Conservation (phyloP, 1,284 basidiomycete genomes). For the Cutaneotrichosporon cutaneum region DNA sequence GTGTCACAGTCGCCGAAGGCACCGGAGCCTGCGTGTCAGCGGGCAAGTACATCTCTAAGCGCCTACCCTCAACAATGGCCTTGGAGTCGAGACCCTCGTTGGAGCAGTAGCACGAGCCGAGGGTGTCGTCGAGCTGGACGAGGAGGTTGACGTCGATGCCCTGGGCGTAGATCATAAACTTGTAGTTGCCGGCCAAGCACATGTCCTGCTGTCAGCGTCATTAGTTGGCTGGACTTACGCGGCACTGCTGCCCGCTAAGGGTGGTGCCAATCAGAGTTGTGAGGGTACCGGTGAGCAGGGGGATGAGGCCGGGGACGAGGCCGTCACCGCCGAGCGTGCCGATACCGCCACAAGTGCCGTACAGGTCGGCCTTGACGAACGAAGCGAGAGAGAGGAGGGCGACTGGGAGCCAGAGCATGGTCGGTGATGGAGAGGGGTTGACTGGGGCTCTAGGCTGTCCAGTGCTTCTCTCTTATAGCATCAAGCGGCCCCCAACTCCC, state of each 20-base stretch:
- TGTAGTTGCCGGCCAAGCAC: not conserved
- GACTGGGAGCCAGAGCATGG: not conserved
- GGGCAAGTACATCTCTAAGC: too few species aligned
- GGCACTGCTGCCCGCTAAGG: not conserved
- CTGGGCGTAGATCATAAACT: slow-evolving; percentile 2
- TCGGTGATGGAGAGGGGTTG: not conserved
- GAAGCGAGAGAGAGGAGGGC: not conserved
- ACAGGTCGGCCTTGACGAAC: not conserved
- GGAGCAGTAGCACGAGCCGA: slow-evolving; percentile 11
- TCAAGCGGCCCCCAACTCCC: too few species aligned
- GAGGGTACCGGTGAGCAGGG: not conserved
- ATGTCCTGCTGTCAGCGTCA: not conserved
- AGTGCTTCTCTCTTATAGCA: too few species aligned
- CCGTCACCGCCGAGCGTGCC: slow-evolving; percentile 1
- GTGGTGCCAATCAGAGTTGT: slow-evolving; percentile 1
- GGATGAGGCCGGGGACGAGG: slow-evolving; percentile 1
- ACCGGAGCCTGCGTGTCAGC: not conserved
- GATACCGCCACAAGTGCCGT: not conserved
- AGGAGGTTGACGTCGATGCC: slow-evolving; percentile 7
- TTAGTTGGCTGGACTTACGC: not conserved
- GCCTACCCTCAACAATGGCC: not conserved
- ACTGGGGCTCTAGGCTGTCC: too few species aligned
- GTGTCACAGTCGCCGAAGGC: not conserved
- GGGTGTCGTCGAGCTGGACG: not conserved
- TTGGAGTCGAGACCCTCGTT: not conserved